These are phyloP conservation scores for Starmerella lactis-condensi DNA, from an alignment of 805 yeast genomes.

Conservation along the genomic window DNA sequence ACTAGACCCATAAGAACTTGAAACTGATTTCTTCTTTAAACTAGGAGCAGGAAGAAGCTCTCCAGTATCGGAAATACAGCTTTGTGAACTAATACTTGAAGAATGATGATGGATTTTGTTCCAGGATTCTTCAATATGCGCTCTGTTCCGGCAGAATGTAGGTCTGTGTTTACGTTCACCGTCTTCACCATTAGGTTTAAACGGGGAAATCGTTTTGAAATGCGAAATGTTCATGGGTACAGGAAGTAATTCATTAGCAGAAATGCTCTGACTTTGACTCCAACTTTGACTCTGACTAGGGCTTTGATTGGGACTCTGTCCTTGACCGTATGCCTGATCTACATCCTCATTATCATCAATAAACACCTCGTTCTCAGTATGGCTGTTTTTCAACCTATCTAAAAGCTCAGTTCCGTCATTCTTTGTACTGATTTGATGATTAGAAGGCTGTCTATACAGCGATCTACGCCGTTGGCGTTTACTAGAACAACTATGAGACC, in stretches of 20 bases:
- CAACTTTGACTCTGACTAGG: neutral
- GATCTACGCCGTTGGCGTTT: neutral
- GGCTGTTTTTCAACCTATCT: neutral
- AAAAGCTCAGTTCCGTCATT: too few species aligned
- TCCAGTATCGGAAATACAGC: neutral
- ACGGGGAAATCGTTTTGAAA: neutral
- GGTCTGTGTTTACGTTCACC: conserved; percentile 1
- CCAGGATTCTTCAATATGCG: conserved; percentile 9
- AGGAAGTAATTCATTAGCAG: neutral
- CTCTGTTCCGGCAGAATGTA: conserved; percentile 10
- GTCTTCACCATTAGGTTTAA: neutral
- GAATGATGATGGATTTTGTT: conserved; percentile 6
- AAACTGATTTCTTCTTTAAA: too few species aligned
- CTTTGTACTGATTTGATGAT: too few species aligned
- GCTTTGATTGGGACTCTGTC: neutral
- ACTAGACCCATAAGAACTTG: too few species aligned
- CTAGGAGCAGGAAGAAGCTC: too few species aligned
- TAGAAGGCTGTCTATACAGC: too few species aligned
- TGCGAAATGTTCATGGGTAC: neutral
- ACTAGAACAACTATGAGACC: neutral
- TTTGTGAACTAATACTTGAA: neutral
- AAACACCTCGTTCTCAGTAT: too few species aligned
- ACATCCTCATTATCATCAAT: too few species aligned
- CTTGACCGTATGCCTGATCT: too few species aligned
- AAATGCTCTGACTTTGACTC: neutral